Percentiles rank a stretch among this genome's conserved stretches.
phyloP scores from a whole-genome alignment of 2,329 filamentous ascomycete genomes.

The Colletotrichum tofieldiae region DNA sequence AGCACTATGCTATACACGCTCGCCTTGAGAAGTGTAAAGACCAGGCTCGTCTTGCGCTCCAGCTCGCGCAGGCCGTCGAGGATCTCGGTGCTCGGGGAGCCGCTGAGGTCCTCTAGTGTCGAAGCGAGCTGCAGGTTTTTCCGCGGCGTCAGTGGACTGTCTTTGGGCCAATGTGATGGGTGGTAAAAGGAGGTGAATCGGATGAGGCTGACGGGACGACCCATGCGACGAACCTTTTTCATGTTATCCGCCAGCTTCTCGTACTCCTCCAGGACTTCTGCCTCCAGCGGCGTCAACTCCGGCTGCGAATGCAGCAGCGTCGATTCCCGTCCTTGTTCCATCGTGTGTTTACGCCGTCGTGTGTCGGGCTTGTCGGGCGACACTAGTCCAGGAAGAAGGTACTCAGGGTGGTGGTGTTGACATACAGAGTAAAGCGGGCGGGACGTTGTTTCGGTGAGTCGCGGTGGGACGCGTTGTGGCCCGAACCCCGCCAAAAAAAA shows the following conservation, averaged over 20 bases:
- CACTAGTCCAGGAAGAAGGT: background rate
- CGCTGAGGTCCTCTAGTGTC: slow-evolving; percentile 75
- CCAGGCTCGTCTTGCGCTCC: slow-evolving; percentile 93
- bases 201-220: background rate
- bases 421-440: background rate
- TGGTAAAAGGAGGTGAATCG: too few relatives aligned
- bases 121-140: slow-evolving; percentile 66
- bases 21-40: slow-evolving; percentile 96
- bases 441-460: slow-evolving; percentile 35
- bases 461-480: slow-evolving; percentile 35
- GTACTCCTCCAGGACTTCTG: slow-evolving; percentile 96
- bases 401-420: background rate
- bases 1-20: slow-evolving; percentile 99
- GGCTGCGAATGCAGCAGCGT: slow-evolving; percentile 58
- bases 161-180: background rate
- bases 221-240: slow-evolving; percentile 77
- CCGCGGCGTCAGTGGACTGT: background rate
- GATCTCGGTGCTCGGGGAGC: slow-evolving; percentile 83
- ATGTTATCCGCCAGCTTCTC: slow-evolving; percentile 89
- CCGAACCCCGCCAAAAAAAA: slow-evolving; percentile 28
- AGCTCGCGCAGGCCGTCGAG: slow-evolving; percentile 89
- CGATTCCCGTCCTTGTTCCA: slow-evolving; percentile 40
- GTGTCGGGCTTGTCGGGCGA: background rate
- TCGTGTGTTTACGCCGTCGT: background rate
- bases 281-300: slow-evolving; percentile 85